Conservation (phyloP, 768 basidiomycete species). For the Amanita polypyramis region DNA sequence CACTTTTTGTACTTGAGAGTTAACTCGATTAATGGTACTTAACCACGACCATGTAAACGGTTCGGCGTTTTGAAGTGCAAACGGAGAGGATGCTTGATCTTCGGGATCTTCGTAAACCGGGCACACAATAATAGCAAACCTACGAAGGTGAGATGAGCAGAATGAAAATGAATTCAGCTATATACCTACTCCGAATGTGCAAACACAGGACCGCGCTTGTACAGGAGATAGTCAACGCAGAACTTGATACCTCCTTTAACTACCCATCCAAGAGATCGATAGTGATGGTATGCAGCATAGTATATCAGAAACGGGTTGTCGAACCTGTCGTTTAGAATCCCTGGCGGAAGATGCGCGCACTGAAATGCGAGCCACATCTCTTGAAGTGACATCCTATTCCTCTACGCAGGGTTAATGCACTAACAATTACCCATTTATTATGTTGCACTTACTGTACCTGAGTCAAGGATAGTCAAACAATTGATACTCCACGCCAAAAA, state of each 20-base stretch:
- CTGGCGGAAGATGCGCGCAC: constrained; percentile 34
- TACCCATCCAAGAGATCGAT: constrained; percentile 93
- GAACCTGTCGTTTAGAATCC: constrained; percentile 32
- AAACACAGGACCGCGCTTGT: constrained; percentile 92
- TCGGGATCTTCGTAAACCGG: constrained; percentile 81
- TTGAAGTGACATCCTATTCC: constrained; percentile 40
- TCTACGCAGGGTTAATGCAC: constrained; percentile 22
- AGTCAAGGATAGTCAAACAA: constrained; percentile 63
- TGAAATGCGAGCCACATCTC: constrained; percentile 63
- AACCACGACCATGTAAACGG: constrained; percentile 94
- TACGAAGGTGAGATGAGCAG: constrained; percentile 18
- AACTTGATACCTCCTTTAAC: constrained; percentile 96
- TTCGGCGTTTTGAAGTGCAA: constrained; percentile 50
- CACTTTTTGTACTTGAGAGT: constrained; percentile 95
- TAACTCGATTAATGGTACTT: constrained; percentile 93
- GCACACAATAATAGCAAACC: constrained; percentile 85
- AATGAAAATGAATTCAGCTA: not conserved
- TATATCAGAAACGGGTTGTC: constrained; percentile 92
- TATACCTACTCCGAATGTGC: constrained; percentile 82
- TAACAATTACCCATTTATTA: constrained; percentile 7
- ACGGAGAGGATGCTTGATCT: constrained; percentile 58
- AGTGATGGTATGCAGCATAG: constrained; percentile 91
- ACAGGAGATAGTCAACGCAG: constrained; percentile 89
- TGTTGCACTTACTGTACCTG: constrained; percentile 43
- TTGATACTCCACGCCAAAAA: constrained; percentile 80